Percentiles rank a stretch among this genome's conserved stretches.
Evolutionary conservation across 129 eudicot genomes (phyloP).

Genomic region (Flaveria sonorensis): DNA sequence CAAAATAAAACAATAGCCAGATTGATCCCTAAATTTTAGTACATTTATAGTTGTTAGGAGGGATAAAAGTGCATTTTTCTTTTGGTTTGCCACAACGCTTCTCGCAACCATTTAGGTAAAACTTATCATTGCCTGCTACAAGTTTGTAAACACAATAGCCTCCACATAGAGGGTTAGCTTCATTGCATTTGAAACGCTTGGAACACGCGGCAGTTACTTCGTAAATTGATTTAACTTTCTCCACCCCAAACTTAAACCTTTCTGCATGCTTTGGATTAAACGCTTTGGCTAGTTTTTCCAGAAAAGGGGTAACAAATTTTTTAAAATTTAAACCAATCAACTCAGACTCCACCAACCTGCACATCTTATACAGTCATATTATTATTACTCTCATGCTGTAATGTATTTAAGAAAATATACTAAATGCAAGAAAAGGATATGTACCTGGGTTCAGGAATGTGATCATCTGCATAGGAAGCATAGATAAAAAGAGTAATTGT

Average conservation of each 20-base stretch:
- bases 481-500: constrained; percentile 9
- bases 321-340: not conserved
- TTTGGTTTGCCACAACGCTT: not conserved
- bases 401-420: no score
- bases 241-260: not conserved
- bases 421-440: not conserved
- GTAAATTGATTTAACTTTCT: not conserved
- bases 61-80: not conserved
- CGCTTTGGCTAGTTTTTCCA: not conserved
- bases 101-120: not conserved
- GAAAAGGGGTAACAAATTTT: no score
- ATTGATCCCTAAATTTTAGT: not conserved
- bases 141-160: not conserved
- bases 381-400: not conserved
- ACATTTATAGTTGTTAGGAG: not conserved
- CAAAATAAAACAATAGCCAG: not conserved
- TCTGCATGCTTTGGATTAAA: no score
- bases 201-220: not conserved
- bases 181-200: not conserved
- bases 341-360: not conserved
- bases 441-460: not conserved
- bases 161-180: not conserved
- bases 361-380: not conserved
- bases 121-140: not conserved
- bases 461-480: constrained; percentile 22